phyloP scores from a whole-genome alignment of 495 filamentous ascomycete genomes.

The Aspergillus asperescens region DNA sequence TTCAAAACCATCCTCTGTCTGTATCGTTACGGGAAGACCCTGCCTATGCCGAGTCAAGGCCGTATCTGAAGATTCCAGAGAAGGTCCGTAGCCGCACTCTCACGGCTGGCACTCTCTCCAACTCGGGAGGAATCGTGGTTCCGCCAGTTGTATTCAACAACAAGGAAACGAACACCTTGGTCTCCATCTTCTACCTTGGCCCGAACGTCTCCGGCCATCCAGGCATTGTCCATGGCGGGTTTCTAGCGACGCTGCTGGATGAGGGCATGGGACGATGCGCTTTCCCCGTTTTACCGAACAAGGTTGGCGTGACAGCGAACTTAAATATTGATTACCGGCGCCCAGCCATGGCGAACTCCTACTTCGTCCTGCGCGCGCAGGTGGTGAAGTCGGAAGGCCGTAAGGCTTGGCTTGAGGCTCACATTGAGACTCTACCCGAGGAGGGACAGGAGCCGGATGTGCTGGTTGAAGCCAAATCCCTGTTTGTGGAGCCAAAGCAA shows the following conservation, averaged over 20 bases:
- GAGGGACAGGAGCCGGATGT: constrained; percentile 58
- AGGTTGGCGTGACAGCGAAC: constrained; percentile 85
- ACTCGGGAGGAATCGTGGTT: constrained; percentile 70
- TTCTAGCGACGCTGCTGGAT: constrained; percentile 87
- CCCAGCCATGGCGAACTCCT: constrained; percentile 71
- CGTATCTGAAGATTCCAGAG: constrained; percentile 78
- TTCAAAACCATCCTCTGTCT: constrained; percentile 70
- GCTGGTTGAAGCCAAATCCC: constrained; percentile 70
- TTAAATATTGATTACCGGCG: constrained; percentile 83
- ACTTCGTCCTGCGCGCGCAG: constrained; percentile 71
- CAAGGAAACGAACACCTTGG: constrained; percentile 61
- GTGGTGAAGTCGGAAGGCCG: constrained; percentile 87
- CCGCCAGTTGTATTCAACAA: constrained; percentile 77
- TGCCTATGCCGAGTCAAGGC: constrained; percentile 69
- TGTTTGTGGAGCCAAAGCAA: constrained; percentile 86
- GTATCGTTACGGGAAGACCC: constrained; percentile 59
- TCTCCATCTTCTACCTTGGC: constrained; percentile 76
- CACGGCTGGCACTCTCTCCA: constrained; percentile 74
- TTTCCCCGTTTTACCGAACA: constrained; percentile 83
- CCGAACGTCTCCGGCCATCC: constrained; percentile 82
- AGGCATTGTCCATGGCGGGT: constrained; percentile 85
- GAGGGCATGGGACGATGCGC: constrained; percentile 88
- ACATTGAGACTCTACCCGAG: constrained; percentile 73
- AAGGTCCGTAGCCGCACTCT: constrained; percentile 64
- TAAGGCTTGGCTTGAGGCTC: constrained; percentile 94